These are phyloP conservation scores for Chlamydomonas applanata DNA, from an alignment of 139 green algal genomes.

Conservation along the genomic window DNA sequence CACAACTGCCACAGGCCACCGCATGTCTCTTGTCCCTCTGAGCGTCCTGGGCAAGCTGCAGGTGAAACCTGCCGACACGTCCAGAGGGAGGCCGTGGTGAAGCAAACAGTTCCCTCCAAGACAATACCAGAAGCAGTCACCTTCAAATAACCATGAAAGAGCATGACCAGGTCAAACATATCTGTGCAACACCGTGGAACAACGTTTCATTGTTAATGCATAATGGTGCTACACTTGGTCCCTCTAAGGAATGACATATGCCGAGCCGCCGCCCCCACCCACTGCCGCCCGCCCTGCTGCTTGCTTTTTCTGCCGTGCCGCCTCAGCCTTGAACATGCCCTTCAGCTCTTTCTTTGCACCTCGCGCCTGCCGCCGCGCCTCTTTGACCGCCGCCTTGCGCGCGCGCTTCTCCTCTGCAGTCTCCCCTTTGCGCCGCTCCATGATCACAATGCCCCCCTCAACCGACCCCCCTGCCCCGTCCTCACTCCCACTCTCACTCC, in stretches of 20 bases:
- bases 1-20: too few relatives aligned
- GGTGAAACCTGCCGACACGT: too few relatives aligned
- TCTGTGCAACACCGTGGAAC: too few relatives aligned
- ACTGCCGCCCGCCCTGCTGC: conserved; percentile 21
- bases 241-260: conserved; percentile 42
- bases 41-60: too few relatives aligned
- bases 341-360: conserved; percentile 84
- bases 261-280: conserved; percentile 6
- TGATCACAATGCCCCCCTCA: conserved; percentile 15
- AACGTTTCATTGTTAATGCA: too few relatives aligned
- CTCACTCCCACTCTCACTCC: neutral
- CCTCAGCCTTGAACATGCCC: conserved; percentile 71
- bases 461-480: conserved; percentile 2
- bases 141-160: too few relatives aligned
- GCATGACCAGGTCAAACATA: too few relatives aligned
- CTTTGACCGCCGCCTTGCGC: conserved; percentile 84
- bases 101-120: too few relatives aligned
- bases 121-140: too few relatives aligned
- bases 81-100: too few relatives aligned
- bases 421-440: conserved; percentile 67
- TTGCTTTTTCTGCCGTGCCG: conserved; percentile 48
- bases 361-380: conserved; percentile 56
- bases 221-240: too few relatives aligned
- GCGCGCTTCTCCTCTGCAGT: conserved; percentile 73
- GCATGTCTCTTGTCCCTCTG: too few relatives aligned